Conservation (phyloP, 257 asterid species). For the Schizonepeta tenuifolia region DNA sequence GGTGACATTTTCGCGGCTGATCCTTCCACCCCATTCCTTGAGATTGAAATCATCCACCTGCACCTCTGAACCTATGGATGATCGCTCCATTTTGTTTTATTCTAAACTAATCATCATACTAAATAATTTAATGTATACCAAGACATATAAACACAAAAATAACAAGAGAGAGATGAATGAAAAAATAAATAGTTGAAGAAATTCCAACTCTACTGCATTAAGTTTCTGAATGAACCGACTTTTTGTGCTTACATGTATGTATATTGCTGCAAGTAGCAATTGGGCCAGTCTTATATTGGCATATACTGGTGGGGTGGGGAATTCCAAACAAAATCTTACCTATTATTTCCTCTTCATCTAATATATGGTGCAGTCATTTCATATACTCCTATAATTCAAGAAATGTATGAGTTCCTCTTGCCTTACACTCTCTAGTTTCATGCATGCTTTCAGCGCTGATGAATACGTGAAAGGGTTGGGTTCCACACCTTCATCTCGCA, state of each 20-base stretch:
- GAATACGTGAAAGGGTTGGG: slow-evolving; percentile 88
- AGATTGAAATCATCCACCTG: slow-evolving; percentile 47
- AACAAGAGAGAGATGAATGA: too few relatives aligned
- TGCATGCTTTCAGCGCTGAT: slow-evolving; percentile 90
- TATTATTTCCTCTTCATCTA: slow-evolving; percentile 11
- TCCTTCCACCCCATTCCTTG: slow-evolving; percentile 65
- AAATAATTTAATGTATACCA: too few relatives aligned
- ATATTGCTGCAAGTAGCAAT: too few relatives aligned
- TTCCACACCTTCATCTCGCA: slow-evolving; percentile 82
- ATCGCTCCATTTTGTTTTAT: slow-evolving; percentile 32
- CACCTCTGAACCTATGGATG: slow-evolving; percentile 29
- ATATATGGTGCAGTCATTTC: slow-evolving; percentile 18
- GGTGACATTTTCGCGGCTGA: slow-evolving; percentile 59
- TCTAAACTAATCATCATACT: background rate
- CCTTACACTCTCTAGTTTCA: slow-evolving; percentile 60
- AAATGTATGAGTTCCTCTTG: slow-evolving; percentile 76
- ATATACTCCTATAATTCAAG: background rate
- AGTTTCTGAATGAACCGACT: slow-evolving; percentile 5
- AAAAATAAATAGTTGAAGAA: background rate
- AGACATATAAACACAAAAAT: too few relatives aligned
- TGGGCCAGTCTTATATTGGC: slow-evolving; percentile 44
- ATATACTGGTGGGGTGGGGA: slow-evolving; percentile 33
- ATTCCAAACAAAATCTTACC: slow-evolving; percentile 27
- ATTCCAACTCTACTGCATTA: slow-evolving; percentile 37
- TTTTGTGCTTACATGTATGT: slow-evolving; percentile 31